phyloP scores from a whole-genome alignment of 257 asterid species.

The Ajuga chamaepitys region DNA sequence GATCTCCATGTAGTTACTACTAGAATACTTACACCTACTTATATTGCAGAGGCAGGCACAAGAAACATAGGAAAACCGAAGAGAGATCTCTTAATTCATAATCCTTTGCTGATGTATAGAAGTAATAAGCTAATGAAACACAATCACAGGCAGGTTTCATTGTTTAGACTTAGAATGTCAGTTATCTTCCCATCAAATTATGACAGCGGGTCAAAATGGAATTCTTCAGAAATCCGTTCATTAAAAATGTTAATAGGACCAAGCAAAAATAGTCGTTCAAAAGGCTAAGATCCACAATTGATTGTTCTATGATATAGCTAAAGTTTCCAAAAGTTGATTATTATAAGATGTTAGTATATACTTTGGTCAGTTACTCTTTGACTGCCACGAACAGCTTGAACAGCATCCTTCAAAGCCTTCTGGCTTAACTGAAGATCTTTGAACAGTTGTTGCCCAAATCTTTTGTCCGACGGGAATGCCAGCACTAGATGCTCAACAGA shows the following conservation, averaged over 20 bases:
- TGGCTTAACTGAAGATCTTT: slow-evolving; percentile 54
- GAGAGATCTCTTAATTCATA: not conserved
- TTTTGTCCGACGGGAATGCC: slow-evolving; percentile 63
- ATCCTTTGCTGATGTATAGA: not conserved
- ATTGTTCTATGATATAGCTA: too few species aligned
- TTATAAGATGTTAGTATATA: slow-evolving; percentile 23
- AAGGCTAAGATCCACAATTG: not conserved
- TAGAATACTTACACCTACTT: not conserved
- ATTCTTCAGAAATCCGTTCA: too few species aligned
- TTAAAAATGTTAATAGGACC: too few species aligned
- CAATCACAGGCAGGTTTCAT: not conserved
- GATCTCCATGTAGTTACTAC: not conserved
- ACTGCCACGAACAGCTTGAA: slow-evolving; percentile 80
- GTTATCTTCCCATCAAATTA: not conserved
- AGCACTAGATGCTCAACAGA: slow-evolving; percentile 90
- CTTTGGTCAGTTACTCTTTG: slow-evolving; percentile 89
- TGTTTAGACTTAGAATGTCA: not conserved
- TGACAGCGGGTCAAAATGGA: too few species aligned
- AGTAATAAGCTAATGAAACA: not conserved
- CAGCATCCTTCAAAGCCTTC: slow-evolving; percentile 75
- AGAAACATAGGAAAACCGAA: not conserved
- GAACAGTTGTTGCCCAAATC: slow-evolving; percentile 74
- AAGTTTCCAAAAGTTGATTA: slow-evolving; percentile 5
- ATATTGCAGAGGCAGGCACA: not conserved
- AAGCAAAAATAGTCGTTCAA: too few species aligned